A percentile compares a stretch with the other conserved stretches of the same genome.
These are phyloP conservation scores for Sporothrix inflata DNA, from an alignment of 2,329 filamentous ascomycete genomes.

Conservation along the genomic window DNA sequence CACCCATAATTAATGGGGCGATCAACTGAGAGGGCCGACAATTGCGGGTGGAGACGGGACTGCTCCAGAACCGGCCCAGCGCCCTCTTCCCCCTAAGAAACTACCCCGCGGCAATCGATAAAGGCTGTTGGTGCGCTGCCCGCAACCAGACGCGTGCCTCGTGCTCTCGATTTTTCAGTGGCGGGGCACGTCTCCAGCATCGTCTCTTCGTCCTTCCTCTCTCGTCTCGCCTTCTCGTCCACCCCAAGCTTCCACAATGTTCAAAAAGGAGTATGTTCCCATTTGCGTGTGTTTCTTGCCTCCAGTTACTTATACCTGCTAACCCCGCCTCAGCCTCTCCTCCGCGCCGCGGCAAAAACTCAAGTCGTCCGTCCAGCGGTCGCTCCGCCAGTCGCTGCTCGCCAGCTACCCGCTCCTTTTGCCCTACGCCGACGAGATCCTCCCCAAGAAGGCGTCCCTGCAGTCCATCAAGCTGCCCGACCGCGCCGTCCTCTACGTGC, in stretches of 20 bases:
- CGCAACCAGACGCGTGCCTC: conserved; percentile 5
- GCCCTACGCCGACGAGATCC: conserved; percentile 87
- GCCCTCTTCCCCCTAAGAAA: background rate
- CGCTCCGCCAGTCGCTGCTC: conserved; percentile 78
- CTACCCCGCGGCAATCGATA: conserved; percentile 30
- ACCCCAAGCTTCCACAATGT: conserved; percentile 59
- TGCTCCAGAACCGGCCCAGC: conserved; percentile 10
- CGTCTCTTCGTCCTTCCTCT: background rate
- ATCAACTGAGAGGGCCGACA: background rate
- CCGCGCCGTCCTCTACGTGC: conserved; percentile 83
- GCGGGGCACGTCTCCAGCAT: conserved; percentile 25
- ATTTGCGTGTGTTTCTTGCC: background rate
- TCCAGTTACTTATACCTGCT: too few relatives aligned
- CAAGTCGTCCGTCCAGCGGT: conserved; percentile 92
- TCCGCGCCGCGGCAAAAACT: conserved; percentile 88
- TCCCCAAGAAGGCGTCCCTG: conserved; percentile 92
- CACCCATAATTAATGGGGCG: conserved; percentile 5
- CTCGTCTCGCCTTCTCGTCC: background rate
- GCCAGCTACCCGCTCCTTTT: conserved; percentile 83
- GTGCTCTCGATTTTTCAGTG: conserved; percentile 24
- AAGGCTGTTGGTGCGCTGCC: conserved; percentile 8
- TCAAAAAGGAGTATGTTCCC: conserved; percentile 81
- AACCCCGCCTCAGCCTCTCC: conserved; percentile 61
- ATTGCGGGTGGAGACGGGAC: background rate
- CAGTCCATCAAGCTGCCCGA: conserved; percentile 93